phyloP scores from a whole-genome alignment of 495 filamentous ascomycete species.

The Zalerion maritima region DNA sequence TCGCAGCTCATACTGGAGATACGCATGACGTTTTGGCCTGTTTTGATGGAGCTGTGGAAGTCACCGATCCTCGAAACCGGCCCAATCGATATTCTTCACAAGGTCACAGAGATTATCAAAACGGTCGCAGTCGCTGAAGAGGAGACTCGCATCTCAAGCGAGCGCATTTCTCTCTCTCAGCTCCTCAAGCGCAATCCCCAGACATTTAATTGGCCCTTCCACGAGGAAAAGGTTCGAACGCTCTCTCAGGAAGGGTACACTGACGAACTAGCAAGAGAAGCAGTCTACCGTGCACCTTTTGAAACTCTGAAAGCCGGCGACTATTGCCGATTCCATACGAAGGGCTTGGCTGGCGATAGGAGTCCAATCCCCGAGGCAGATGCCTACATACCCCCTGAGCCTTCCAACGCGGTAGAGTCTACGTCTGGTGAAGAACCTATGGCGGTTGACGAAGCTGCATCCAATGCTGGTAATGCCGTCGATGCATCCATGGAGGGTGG shows the following conservation, averaged over 20 bases:
- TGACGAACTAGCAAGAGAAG: slow-evolving; percentile 54
- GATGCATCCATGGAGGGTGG: no score
- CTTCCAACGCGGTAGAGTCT: slow-evolving; percentile 4
- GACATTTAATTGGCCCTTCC: slow-evolving; percentile 18
- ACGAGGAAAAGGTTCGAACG: slow-evolving; percentile 27
- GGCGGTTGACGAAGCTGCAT: slow-evolving; percentile 16
- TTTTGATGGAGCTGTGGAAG: slow-evolving; percentile 66
- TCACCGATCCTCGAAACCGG: slow-evolving; percentile 68
- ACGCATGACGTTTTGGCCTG: slow-evolving; percentile 67
- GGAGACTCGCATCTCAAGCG: slow-evolving; percentile 36
- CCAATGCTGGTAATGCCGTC: no score
- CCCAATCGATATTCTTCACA: slow-evolving; percentile 58
- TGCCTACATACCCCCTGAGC: slow-evolving; percentile 12
- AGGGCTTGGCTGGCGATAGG: slow-evolving; percentile 27
- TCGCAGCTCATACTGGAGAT: slow-evolving; percentile 80
- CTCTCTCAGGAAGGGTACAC: slow-evolving; percentile 36
- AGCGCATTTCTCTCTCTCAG: slow-evolving; percentile 9
- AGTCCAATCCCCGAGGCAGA: slow-evolving; percentile 55
- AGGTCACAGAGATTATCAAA: slow-evolving; percentile 69
- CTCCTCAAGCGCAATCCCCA: slow-evolving; percentile 13
- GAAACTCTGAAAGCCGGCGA: slow-evolving; percentile 42
- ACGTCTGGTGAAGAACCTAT: slow-evolving; percentile 12
- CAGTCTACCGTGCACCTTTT: slow-evolving; percentile 69
- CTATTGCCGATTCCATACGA: slow-evolving; percentile 52
- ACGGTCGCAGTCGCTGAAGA: slow-evolving; percentile 61